Base-by-base conservation (phyloP, 805 yeast species). In the Hanseniaspora pseudoguilliermondii region DNA sequence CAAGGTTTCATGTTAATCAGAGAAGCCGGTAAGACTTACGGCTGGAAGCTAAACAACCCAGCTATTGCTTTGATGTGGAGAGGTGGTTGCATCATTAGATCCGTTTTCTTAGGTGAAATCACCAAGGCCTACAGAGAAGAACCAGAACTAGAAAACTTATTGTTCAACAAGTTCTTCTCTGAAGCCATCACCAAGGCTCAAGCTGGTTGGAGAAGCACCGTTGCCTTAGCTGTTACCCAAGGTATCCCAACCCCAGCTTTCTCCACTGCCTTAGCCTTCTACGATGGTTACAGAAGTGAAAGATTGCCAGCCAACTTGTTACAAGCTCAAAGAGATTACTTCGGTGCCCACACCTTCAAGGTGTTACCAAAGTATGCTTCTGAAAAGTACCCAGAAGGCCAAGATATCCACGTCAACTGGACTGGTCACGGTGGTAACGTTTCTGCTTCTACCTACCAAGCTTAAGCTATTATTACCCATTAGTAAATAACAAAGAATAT, bases 241-340 rank as follows among this genome's bases (percentile, higher is more conserved):
- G 98, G 98, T 79, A 80, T 93, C 67, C 97, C 97, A 74, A 85
- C 95, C 57, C 98, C 98, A 66, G 97, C 97, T 65, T 89, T 90
- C 82, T 73, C 95, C 61, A 89, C 97, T 62, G 98, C 97, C 66
- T 79, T 91, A 74, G 76, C 96, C 58, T 91, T 91, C 89, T 93
- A 87, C 81, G 98, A 91, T 72, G 97, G 97, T 74, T 90, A 86
- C 88, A 85, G 97, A 83, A 84, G 96, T 59, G 95, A 81, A 62
- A 81, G 84, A 72, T 78, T 90, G 69, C 97, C 97, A 70, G 98
- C 98, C 64, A 91, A 91, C 84, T 80, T 91, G 75, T 79, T 91
- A 72, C 98, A 91, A 79, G 98, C 97, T 68, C 98, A 91, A 82
- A 88, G 98, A 81, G 98, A 91, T 74, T 91, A 89, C 87, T 91